Evolutionary conservation across 2,329 filamentous ascomycete genomes (phyloP).

Genomic region (Claviceps sp.): DNA sequence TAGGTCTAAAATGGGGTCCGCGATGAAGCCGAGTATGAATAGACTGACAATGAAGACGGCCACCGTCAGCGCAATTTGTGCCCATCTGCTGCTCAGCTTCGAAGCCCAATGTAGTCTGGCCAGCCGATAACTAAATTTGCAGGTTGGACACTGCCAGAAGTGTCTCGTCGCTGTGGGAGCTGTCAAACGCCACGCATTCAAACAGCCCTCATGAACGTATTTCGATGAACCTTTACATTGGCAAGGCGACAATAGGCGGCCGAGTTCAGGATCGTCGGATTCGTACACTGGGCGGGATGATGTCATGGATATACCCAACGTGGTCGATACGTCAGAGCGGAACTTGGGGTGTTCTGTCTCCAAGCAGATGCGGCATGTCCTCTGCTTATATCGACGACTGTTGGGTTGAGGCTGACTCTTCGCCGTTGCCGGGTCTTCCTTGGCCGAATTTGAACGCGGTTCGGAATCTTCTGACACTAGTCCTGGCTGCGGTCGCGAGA

Average conservation of each 20-base stretch:
- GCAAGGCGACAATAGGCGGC: constrained; percentile 77
- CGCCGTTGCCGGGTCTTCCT: constrained; percentile 2
- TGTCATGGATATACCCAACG: constrained; percentile 19
- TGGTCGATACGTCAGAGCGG: constrained; percentile 18
- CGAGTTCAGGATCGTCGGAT: constrained; percentile 59
- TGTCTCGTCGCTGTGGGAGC: constrained; percentile 53
- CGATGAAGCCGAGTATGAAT: constrained; percentile 79
- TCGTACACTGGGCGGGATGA: constrained; percentile 42
- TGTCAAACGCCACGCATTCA: constrained; percentile 68
- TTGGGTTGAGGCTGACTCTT: constrained; percentile 8
- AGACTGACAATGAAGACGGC: constrained; percentile 57
- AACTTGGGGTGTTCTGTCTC: constrained; percentile 47
- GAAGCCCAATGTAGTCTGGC: constrained; percentile 64
- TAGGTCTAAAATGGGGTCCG: constrained; percentile 81
- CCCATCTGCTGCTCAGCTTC: constrained; percentile 50
- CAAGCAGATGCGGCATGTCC: constrained; percentile 81
- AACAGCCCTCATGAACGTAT: constrained; percentile 87
- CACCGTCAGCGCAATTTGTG: constrained; percentile 59
- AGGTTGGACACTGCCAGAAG: constrained; percentile 81
- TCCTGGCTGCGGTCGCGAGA: neutral
- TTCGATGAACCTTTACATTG: constrained; percentile 85
- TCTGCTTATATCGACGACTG: constrained; percentile 45
- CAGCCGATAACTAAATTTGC: constrained; percentile 69
- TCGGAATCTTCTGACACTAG: neutral
- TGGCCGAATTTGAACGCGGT: neutral